phyloP scores from a whole-genome alignment of 805 yeast species.

The Clavispora carvajalis region DNA sequence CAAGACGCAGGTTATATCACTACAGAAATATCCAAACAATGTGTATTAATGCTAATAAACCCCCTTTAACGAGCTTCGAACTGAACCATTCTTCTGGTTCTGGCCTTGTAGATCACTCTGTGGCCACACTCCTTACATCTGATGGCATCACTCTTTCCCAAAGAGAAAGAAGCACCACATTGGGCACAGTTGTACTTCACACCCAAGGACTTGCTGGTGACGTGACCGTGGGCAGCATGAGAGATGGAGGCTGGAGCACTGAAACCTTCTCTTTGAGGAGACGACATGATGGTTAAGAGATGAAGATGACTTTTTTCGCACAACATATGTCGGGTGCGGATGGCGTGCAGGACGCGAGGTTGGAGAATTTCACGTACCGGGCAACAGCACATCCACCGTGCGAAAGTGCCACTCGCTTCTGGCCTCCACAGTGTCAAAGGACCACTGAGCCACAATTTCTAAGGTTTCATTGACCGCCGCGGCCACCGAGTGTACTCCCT shows the following conservation, averaged over 20 bases:
- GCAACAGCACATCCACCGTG: neutral
- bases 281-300: constrained; percentile 27
- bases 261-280: constrained; percentile 77
- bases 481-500: too few relatives aligned
- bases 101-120: constrained; percentile 92
- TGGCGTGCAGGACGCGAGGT: neutral
- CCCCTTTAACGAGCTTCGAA: constrained; percentile 35
- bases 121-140: constrained; percentile 99
- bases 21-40: neutral
- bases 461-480: too few relatives aligned
- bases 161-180: constrained; percentile 84
- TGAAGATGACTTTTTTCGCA: constrained; percentile 1
- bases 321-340: neutral
- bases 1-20: neutral
- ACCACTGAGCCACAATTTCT: too few relatives aligned
- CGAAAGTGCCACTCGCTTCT: too few relatives aligned
- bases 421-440: too few relatives aligned
- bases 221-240: constrained; percentile 79
- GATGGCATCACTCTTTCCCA: constrained; percentile 91
- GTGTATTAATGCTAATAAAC: neutral
- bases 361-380: neutral
- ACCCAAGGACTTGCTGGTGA: constrained; percentile 60
- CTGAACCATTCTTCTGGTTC: constrained; percentile 92
- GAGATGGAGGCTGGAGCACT: constrained; percentile 72
- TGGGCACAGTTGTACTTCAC: constrained; percentile 94